These are phyloP conservation scores for Crucibulum cyathiforme DNA, from an alignment of 1,284 basidiomycete genomes.

Conservation along the genomic window DNA sequence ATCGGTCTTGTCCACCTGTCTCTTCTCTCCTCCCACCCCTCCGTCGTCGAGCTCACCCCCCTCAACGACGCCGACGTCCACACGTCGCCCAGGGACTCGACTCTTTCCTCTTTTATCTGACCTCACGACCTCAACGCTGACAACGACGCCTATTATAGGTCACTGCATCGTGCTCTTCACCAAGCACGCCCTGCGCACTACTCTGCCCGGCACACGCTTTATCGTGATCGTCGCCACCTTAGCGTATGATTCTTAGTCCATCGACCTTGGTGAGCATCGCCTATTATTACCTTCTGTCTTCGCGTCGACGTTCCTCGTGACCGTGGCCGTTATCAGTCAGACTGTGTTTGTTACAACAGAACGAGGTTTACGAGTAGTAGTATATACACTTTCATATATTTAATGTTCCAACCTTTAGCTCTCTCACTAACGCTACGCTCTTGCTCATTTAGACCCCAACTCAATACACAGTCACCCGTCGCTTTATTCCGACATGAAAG, in stretches of 20 bases:
- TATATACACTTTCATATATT: no score
- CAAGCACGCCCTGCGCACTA: slow-evolving; percentile 20
- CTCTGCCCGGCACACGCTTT: slow-evolving; percentile 16
- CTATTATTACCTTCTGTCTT: slow-evolving; percentile 11
- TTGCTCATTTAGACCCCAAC: slow-evolving; percentile 46
- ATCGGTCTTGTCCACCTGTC: slow-evolving; percentile 36
- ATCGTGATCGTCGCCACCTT: slow-evolving; percentile 21
- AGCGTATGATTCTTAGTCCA: slow-evolving; percentile 43
- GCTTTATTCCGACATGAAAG: slow-evolving; percentile 70
- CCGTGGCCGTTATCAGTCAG: no score
- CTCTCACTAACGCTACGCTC: background rate
- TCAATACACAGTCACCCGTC: slow-evolving; percentile 48
- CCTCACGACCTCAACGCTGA: slow-evolving; percentile 61
- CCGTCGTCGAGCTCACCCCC: slow-evolving; percentile 47
- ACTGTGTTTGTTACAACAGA: background rate
- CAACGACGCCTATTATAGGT: slow-evolving; percentile 49
- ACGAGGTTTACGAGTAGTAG: background rate
- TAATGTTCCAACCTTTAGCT: no score
- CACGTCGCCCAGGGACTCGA: slow-evolving; percentile 11
- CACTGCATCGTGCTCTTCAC: slow-evolving; percentile 32
- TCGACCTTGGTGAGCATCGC: slow-evolving; percentile 41
- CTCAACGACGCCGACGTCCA: slow-evolving; percentile 31
- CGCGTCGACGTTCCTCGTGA: slow-evolving; percentile 5
- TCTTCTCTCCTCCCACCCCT: slow-evolving; percentile 38
- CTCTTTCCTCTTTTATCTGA: slow-evolving; percentile 15